Base-by-base conservation (phyloP, 1,284 basidiomycete genomes). In the Pisolithus thermaeus region DNA sequence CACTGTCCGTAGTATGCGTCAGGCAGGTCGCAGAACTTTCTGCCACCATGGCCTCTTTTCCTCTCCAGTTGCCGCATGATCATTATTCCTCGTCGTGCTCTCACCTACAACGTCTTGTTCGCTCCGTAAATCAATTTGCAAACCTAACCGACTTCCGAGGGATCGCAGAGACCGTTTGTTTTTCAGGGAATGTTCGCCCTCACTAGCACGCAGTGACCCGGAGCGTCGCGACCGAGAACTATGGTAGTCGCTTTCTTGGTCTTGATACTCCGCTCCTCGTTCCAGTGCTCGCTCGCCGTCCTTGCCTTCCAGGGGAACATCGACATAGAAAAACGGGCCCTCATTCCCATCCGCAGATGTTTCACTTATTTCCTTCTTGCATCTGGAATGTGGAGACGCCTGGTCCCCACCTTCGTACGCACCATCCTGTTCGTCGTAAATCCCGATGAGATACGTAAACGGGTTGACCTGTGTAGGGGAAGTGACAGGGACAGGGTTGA, bases 401-500 rank as follows among this genome's bases (percentile, higher is more conserved):
- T 48, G 52, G 1, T 63, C 59, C 0, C 44, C 55, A 1, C 63
- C 61, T 9, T 52, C 59, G 8, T 64, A 57, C 8, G 49, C 63
- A 30, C 35, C 30, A 16, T 22, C 38, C 6, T 37, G 52, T 11
- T 38, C 39, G 30, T 43, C 45, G 25, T 42, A 35, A n/a, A 50
- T 52, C 49, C 64, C 64, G 41, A 73, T 65, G 53, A 74, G 80
- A 53, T 80, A 74, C 28, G 83, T 85, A 65, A 86, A 86, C 8
- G 84, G 84, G 16, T 72, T 75, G 49, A 77, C 72, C 32, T 69
- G 66, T n/a, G 61, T 59, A 20, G 64, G 70, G 16, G 78, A 71
- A 6, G 69, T 74, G 12, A 73, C 74, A 8, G 73, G 73, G 2
- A 76, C 72, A 4, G 87, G 87, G 58, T 90, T 90, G 64, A 90